Conservation (phyloP, 2,329 filamentous ascomycete species). For the Alternaria dauci region DNA sequence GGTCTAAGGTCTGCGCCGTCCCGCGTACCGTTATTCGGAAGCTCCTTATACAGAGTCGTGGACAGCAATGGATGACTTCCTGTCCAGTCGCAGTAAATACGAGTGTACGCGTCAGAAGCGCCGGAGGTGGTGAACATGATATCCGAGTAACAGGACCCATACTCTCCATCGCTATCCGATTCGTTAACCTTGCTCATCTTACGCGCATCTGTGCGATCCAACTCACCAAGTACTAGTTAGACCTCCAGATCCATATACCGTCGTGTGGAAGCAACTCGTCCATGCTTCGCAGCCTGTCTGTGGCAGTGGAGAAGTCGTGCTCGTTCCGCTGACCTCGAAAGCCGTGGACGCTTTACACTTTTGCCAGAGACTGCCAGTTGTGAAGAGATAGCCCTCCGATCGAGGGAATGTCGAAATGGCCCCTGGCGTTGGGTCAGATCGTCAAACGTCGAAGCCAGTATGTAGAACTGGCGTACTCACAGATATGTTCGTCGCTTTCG, state of each 20-base stretch:
- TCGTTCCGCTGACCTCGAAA: background rate
- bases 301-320: background rate
- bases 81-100: slow-evolving; percentile 12
- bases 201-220: background rate
- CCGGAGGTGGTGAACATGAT: slow-evolving; percentile 2
- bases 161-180: background rate
- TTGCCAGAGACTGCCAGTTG: slow-evolving; percentile 2
- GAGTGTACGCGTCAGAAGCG: background rate
- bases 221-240: slow-evolving; percentile 5
- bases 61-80: background rate
- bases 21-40: slow-evolving; percentile 3
- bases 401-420: background rate
- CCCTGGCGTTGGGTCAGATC: background rate
- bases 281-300: slow-evolving; percentile 4
- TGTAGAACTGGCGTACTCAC: background rate
- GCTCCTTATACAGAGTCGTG: slow-evolving; percentile 3
- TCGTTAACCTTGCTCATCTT: background rate
- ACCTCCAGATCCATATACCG: slow-evolving; percentile 4
- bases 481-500: background rate
- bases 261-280: slow-evolving; percentile 6
- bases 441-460: background rate
- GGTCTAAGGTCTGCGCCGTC: too few relatives aligned
- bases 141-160: slow-evolving; percentile 6
- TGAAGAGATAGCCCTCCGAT: slow-evolving; percentile 9
- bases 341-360: slow-evolving; percentile 2